Conservation (phyloP, 345 rosid genomes). For the Eucalyptus cladocalyx region DNA sequence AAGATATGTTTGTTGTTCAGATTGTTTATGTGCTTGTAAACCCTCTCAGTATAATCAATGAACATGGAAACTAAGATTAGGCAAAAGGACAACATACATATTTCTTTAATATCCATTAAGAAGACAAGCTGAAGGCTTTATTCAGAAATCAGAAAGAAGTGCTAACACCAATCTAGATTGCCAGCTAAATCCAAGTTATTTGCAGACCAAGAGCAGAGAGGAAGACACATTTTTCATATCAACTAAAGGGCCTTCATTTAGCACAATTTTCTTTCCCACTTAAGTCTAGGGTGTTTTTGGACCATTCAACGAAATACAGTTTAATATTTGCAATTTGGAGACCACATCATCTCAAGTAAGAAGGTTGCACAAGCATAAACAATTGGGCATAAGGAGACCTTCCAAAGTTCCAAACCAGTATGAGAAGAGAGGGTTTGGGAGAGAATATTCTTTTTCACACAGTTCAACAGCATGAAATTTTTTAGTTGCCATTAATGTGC, state of each 20-base stretch:
- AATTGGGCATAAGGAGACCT: background rate
- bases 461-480: background rate
- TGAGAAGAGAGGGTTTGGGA: background rate
- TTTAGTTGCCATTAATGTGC: background rate
- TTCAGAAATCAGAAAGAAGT: background rate
- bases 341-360: background rate
- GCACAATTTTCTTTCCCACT: background rate
- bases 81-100: background rate
- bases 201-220: background rate
- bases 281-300: background rate
- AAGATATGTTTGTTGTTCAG: background rate
- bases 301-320: background rate
- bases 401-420: background rate
- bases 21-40: background rate
- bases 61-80: background rate
- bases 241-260: background rate
- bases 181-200: background rate
- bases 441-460: background rate
- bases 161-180: background rate
- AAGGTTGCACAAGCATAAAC: background rate
- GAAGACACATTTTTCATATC: background rate
- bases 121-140: background rate
- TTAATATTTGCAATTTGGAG: background rate
- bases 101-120: background rate
- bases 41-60: background rate